Evolutionary conservation across 306 rosid genomes (phyloP).

Genomic region (Glycine latifolia): DNA sequence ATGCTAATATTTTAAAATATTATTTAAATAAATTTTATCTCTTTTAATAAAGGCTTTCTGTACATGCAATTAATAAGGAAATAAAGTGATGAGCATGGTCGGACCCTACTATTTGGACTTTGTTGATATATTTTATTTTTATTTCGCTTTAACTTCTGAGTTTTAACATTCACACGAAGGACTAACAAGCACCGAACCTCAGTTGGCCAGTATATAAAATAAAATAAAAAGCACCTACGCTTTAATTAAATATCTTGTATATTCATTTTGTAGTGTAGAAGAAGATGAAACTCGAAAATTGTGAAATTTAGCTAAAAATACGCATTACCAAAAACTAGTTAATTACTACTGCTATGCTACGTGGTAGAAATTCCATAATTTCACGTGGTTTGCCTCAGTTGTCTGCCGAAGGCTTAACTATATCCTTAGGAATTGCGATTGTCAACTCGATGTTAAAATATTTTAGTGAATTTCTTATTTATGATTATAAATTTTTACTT

Average conservation of each 20-base stretch:
- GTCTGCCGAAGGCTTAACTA: not conserved
- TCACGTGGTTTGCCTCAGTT: not conserved
- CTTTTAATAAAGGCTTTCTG: not conserved
- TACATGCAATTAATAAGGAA: not conserved
- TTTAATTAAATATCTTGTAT: not conserved
- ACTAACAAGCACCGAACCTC: not conserved
- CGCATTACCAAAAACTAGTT: not conserved
- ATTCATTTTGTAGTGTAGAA: not conserved
- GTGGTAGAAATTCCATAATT: too few relatives aligned
- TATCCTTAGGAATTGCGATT: not conserved
- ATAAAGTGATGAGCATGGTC: not conserved
- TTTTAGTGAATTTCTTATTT: not conserved
- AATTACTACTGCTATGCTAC: too few relatives aligned
- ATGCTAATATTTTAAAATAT: not conserved
- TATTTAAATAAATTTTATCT: not conserved
- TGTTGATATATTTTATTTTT: not conserved
- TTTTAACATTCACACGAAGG: not conserved
- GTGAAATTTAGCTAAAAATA: not conserved
- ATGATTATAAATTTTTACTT: too few relatives aligned
- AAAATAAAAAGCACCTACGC: not conserved
- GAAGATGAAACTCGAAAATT: not conserved
- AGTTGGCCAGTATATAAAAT: too few relatives aligned
- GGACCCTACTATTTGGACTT: slow-evolving; percentile 1
- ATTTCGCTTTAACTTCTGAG: not conserved
- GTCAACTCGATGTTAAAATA: not conserved